Base-by-base conservation (phyloP, 2,329 filamentous ascomycete genomes). In the Plenodomus lindquistii region DNA sequence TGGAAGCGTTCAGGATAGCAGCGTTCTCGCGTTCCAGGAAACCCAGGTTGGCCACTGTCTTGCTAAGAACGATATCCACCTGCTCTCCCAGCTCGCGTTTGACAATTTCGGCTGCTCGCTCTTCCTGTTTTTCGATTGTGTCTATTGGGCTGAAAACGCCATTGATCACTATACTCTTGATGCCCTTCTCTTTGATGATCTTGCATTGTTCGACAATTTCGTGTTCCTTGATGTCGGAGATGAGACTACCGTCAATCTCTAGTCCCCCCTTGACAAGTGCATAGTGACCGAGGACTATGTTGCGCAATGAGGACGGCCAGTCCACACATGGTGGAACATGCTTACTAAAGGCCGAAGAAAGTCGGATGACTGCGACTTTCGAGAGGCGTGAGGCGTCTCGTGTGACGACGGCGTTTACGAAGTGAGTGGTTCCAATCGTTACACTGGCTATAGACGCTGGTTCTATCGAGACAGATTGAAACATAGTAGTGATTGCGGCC, bases 91-190 rank as follows among this genome's bases (percentile, higher is more conserved):
- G 63, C 54, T 79, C 78, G 6, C 73, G 66, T 20, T 72, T 70
- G 16, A 84, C 67, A 36, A 83, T 79, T 2, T 72, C 68, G 2
- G 74, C 72, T 3, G 79, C 80, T 3, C 72, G 66, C 34, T 79
- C 71, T 64, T 84, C 82, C 60, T 85, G 82, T 36, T 66, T 67
- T 56, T 77, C 77, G 3, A 74, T 55, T 9, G 78, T 76, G 59
- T 86, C 82, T 19, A 84, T 80, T 0, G 82, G 81, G 8, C 79
- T 81, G 65, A 82, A 85, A 8, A 84, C 77, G 2, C 82, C 82
- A 4, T 79, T 77, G 4, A 86, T 70, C 0, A 83, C 82, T 2
- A 86, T 71, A 34, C 74, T 75, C 17, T 66, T 71, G 42, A 79
- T 66, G 1, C 73, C 72, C 18, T 73, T 73, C 31, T 73, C 70